These are phyloP conservation scores for Colletotrichum siamense DNA, from an alignment of 2,329 filamentous ascomycete genomes.

Conservation along the genomic window DNA sequence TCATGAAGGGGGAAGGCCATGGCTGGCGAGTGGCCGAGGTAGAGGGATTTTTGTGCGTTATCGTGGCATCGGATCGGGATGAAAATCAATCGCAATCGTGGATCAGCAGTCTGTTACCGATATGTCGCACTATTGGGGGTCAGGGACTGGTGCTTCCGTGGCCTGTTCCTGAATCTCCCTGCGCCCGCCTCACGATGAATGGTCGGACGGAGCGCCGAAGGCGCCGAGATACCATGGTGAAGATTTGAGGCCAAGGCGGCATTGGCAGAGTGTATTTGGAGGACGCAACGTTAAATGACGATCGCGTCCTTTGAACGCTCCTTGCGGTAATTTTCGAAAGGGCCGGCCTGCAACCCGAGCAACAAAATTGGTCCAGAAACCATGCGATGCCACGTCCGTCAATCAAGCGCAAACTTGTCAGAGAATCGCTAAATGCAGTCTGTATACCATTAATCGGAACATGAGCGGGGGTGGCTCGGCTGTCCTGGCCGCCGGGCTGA, in stretches of 20 bases:
- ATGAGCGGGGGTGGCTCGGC: not conserved
- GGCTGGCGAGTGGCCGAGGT: not conserved
- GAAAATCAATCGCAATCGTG: conserved; percentile 12
- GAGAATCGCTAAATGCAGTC: not conserved
- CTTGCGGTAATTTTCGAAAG: conserved; percentile 2
- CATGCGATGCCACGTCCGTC: conserved; percentile 1
- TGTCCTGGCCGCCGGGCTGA: not conserved
- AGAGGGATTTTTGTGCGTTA: conserved; percentile 11
- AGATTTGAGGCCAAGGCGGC: not conserved
- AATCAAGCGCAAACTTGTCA: conserved; percentile 3
- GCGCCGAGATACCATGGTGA: conserved; percentile 1
- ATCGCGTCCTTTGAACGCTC: not conserved
- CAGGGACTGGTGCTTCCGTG: conserved; percentile 2
- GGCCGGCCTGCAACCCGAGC: not conserved
- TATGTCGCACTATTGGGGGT: not conserved
- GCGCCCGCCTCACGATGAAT: not conserved
- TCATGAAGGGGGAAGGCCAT: not conserved
- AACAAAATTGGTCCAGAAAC: not conserved
- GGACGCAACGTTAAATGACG: not conserved
- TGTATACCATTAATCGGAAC: not conserved
- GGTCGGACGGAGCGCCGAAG: conserved; percentile 3
- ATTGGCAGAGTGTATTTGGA: not conserved
- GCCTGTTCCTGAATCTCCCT: conserved; percentile 18
- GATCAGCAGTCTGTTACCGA: conserved; percentile 6
- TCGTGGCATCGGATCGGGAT: conserved; percentile 5